phyloP scores from a whole-genome alignment of 306 rosid species.

The Abrus precatorius region DNA sequence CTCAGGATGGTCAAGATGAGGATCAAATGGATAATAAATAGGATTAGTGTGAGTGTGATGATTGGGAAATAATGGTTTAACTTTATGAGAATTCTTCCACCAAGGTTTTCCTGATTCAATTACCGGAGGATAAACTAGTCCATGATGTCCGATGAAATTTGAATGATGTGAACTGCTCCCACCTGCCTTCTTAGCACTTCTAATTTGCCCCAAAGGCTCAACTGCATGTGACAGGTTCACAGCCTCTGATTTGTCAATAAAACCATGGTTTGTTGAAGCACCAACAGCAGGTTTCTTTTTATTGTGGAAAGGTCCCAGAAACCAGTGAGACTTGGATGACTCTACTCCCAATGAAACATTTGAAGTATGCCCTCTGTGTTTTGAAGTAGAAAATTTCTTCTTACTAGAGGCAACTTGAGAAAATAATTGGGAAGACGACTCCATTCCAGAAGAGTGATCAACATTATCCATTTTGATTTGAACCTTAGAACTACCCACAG shows the following conservation, averaged over 20 bases:
- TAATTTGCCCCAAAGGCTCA: constrained; percentile 49
- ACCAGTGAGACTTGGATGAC: constrained; percentile 60
- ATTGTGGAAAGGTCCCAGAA: constrained; percentile 52
- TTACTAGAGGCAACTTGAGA: constrained; percentile 52
- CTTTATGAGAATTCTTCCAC: constrained; percentile 41
- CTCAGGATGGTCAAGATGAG: constrained; percentile 48
- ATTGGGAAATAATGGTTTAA: neutral
- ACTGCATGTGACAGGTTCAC: constrained; percentile 50
- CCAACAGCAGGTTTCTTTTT: constrained; percentile 53
- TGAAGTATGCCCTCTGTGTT: constrained; percentile 44
- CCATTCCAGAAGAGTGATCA: constrained; percentile 48
- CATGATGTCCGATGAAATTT: constrained; percentile 33
- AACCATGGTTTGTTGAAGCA: constrained; percentile 46
- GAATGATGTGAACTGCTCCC: constrained; percentile 44
- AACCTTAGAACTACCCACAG: constrained; percentile 48
- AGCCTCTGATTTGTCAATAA: constrained; percentile 45
- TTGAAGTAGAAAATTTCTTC: constrained; percentile 57
- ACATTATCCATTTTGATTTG: constrained; percentile 45
- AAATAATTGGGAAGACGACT: constrained; percentile 44
- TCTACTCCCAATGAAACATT: constrained; percentile 52
- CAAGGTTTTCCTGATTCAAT: constrained; percentile 43
- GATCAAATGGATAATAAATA: constrained; percentile 46
- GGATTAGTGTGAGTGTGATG: constrained; percentile 19
- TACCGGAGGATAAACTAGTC: constrained; percentile 46
- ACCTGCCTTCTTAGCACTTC: constrained; percentile 48